Percentiles rank a stretch among this genome's conserved stretches.
Evolutionary conservation across 1,284 basidiomycete genomes (phyloP).

Genomic region (Entoloma clypeatum): DNA sequence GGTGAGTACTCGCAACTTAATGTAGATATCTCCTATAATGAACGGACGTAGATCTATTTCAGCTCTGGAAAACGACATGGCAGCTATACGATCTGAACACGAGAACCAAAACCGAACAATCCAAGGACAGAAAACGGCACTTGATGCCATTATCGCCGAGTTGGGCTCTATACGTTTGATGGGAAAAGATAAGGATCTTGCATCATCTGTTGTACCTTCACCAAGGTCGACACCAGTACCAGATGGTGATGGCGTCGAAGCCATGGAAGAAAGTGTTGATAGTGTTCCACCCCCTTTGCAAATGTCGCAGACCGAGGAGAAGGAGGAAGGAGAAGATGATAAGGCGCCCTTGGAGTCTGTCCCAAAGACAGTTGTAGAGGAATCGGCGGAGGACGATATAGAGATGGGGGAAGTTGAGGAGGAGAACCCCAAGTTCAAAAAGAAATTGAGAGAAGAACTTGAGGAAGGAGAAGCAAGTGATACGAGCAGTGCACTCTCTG

Average conservation of each 20-base stretch:
- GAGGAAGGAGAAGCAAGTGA: constrained; percentile 84
- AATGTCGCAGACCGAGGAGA: constrained; percentile 21
- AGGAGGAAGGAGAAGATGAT: constrained; percentile 40
- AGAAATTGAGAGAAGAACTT: constrained; percentile 61
- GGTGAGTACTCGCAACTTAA: constrained; percentile 39
- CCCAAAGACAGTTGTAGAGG: constrained; percentile 20
- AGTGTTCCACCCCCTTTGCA: constrained; percentile 16
- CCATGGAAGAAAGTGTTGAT: constrained; percentile 20
- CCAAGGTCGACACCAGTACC: constrained; percentile 45
- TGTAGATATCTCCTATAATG: neutral
- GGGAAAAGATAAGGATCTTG: constrained; percentile 57
- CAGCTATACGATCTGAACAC: constrained; percentile 67
- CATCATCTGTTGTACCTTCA: constrained; percentile 40
- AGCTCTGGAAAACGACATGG: constrained; percentile 71
- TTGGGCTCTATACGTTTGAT: constrained; percentile 57
- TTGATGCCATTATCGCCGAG: constrained; percentile 62
- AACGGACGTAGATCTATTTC: constrained; percentile 53
- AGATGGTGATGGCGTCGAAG: constrained; percentile 30
- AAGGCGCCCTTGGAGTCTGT: constrained; percentile 26
- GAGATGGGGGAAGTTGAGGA: constrained; percentile 86
- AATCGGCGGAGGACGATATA: constrained; percentile 55
- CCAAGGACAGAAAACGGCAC: constrained; percentile 59
- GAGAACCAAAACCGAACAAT: constrained; percentile 66
- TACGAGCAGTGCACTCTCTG: constrained; percentile 68
- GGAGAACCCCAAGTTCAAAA: constrained; percentile 48